Base-by-base conservation (phyloP, 2,329 filamentous ascomycete genomes). In the Paracamarosporium sp. region DNA sequence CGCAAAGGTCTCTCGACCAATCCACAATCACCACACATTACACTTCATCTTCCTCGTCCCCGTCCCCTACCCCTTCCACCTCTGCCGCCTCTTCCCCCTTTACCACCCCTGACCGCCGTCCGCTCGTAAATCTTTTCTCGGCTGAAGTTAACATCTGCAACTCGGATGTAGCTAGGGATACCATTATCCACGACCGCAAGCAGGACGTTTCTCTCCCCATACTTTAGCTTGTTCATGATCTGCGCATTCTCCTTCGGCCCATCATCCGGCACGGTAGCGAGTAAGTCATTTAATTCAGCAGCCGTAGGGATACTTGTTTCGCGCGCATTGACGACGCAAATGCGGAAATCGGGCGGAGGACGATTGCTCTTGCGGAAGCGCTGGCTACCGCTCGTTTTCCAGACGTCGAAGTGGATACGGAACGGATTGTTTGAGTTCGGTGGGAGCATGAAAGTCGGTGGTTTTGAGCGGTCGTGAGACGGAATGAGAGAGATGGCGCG, bases 171-270 rank as follows among this genome's bases (percentile, higher is more conserved):
- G 74, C 94, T 98, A 44, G 93, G 90, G 22, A 98, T 84, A 0
- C 95, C 95, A 61, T 92, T 86, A 73, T 98, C 95, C 31, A 97
- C 93, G 2, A 98, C 86, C 0, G 93, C 95, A 24, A 99, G 75
- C 31, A 97, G 82, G 30, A 95, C 90, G 75, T 92, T 95, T 63
- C 92, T 86, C 74, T 90, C 88, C 1, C 93, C 95, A 69, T 96
- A 88, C 76, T 93, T 94, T 62, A 98, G 79, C 57, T 91, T 87
- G 69, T 89, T 86, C 71, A 96, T 95, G 63, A 93, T 77, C 62
- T 84, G 77, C 7, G 78, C 77, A 12, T 77, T 72, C 73, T 81
- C 68, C 71, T 86, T 73, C 0, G 86, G 89, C 1, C 88, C 86
- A 58, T 89, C 85, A 60, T 88, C 86, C 0, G 93, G 92, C 5